Base-by-base conservation (phyloP, 331 rosid genomes). In the Saraca asoca region DNA sequence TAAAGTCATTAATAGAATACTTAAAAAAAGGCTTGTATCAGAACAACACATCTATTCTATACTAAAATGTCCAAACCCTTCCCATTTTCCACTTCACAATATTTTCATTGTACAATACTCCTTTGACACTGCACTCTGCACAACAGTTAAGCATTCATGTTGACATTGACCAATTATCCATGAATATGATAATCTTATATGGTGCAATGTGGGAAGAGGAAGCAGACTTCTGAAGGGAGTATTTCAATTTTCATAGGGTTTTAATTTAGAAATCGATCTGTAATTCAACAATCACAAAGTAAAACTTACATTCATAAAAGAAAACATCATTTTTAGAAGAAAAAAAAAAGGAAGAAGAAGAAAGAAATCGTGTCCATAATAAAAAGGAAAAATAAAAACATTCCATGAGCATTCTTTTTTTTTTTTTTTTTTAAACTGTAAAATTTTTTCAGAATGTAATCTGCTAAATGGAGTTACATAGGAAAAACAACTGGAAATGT, bases 1-100 rank as follows among this genome's bases (percentile, higher is more conserved):
- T 69, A 56, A 76, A 67, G 56, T 62, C 35, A 64, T 74, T 17
- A 69, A 61, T 42, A 20, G 29, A 52, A 70, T 43, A 72, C 19
- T 45, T 5, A 44, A 56, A 53, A 66, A 58, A 62, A 39, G 43
- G 61, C 59, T 55, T 31, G 38, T 9, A 50, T 64, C 51, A 59
- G 33, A 46, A 71, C 55, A 50, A 60, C 37, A 16, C 11, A 49
- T 42, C 34, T 54, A 46, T 39, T 66, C 14, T 16, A 34, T 59
- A 44, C 38, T 41, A 59, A 53, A 58, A 56, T 35, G 66, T 38
- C 13, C 14, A 10, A 4, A 39, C 35, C 37, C 58, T 64, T 64
- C 55, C 51, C 51, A 20, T 35, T 35, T 14, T 7, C 11, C 43
- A 39, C 43, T 3, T 10, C 35, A 51, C 19, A 44, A 38, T 3